Evolutionary conservation across 148 eudicot species (phyloP), one percentile per base, ranked within the genome.

Genomic region (Oxyria digyna): DNA sequence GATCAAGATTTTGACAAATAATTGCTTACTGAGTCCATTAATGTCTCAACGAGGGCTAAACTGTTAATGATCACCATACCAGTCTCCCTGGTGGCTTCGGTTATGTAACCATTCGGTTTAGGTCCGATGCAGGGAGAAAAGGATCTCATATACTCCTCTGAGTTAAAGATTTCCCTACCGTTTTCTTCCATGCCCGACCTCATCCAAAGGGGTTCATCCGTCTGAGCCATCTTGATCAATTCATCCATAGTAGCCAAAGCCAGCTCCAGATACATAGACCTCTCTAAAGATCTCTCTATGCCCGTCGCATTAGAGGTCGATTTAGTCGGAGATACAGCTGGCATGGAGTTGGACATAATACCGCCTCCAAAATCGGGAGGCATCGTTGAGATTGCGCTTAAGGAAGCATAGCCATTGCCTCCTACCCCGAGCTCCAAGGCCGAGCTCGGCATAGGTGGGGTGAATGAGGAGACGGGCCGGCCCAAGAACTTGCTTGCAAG

Each of bases 241-340:
- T 93, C 98, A 72, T 90, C 92, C 98, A 93, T 93, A 0, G 98
- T 95, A 70, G 86, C 79, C 78, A 90, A 80, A n/a, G 98, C 98
- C 1, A 93, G 85, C 81, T 93, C 98, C 76, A 93, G 65, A 71
- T 80, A 83, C 71, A 81, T 40, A 1, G 86, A 78, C 76, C 96
- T 81, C 80, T 88, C 91, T 37, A 87, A 54, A 8, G 88, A 87
- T 8, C 87, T 73, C 69, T 80, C 91, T 0, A 75, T 71, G 1
- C 86, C 88, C 1, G 72, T 32, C 0, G 67, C 74, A 62, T 52
- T 82, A 27, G 78, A 65, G 7, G 78, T 57, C 4, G 73, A 72
- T 74, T 82, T 84, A 4, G 81, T 67, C 0, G 84, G 82, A 3
- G 89, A 81, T 40, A 81, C 71, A 6, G 74, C 85, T 0, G 83